Evolutionary conservation across 176 grass and related monocot genomes (phyloP), one percentile per base, ranked within the genome.

Genomic region (Tillandsia leiboldiana): DNA sequence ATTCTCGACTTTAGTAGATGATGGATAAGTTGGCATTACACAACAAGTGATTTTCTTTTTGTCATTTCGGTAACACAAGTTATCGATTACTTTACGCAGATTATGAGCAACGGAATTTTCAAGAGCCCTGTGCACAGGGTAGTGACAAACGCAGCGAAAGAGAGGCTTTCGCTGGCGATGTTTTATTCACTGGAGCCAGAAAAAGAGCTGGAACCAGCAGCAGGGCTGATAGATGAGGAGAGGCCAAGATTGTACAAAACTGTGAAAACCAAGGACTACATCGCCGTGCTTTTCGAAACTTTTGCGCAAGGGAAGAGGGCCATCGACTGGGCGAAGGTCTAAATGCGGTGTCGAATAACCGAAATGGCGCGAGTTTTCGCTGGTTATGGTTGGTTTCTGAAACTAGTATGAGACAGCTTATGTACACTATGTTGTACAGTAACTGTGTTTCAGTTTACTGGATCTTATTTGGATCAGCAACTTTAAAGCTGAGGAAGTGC

Each of bases 61-160:
- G 63, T 87, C 42, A 63, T 27, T 9, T 63, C 33, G 33, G 33
- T 42, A 42, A 42, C 33, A 42, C 33, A 5, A 7, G 33, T 42
- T 42, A 0, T 42, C 7, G 33, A 7, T 7, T 42, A 7, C 48
- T 66, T 26, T 8, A 33, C 29, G 71, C 77, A 95, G 90, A 78
- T 95, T 13, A 52, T 95, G 69, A 90, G 27, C 50, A 95, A 95
- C 15, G 83, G 63, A 15, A 75, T 17, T 9, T 77, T 82, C 70
- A 75, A 14, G 70, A 88, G 80, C 73, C 79, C 80, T 0, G 49
- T 84, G 66, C 91, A 95, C 22, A 74, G 87, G 24, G 91, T 71
- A 0, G 50, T 75, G 69, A 82, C 81, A 0, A 95, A 87, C 14
- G 2, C 50, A 0, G n/a, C 70, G 51, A 76, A 63, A 10, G 82